These are phyloP conservation scores for Stenocarpella maydis DNA, from an alignment of 2,329 filamentous ascomycete genomes.

Conservation along the genomic window DNA sequence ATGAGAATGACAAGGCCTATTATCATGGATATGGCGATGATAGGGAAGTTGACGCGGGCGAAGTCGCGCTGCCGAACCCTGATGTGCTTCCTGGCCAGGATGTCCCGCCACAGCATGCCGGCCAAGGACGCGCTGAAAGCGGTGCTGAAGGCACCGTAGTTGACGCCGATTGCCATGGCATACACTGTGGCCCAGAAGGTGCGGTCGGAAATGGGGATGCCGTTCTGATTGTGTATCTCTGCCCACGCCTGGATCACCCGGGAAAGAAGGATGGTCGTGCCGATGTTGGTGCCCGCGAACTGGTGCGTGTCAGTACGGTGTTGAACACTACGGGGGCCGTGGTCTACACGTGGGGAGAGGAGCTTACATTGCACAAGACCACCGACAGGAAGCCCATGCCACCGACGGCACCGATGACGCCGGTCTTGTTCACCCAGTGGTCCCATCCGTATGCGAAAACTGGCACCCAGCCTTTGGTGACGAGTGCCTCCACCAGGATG, in stretches of 20 bases:
- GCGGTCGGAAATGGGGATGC: slow-evolving; percentile 63
- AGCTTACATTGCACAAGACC: slow-evolving; percentile 74
- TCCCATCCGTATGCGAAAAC: slow-evolving; percentile 80
- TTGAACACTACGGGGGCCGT: not conserved
- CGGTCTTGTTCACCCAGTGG: slow-evolving; percentile 75
- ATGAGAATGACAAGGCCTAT: slow-evolving; percentile 69
- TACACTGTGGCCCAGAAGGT: slow-evolving; percentile 80
- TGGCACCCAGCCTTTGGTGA: slow-evolving; percentile 77
- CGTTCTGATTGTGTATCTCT: slow-evolving; percentile 59
- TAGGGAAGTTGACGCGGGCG: slow-evolving; percentile 73
- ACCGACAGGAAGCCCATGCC: slow-evolving; percentile 79
- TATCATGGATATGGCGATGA: slow-evolving; percentile 74
- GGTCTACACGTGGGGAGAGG: not conserved
- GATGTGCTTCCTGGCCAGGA: slow-evolving; percentile 73
- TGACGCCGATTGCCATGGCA: slow-evolving; percentile 77
- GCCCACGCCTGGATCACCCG: slow-evolving; percentile 76
- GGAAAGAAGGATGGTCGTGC: slow-evolving; percentile 76
- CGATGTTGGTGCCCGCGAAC: slow-evolving; percentile 82
- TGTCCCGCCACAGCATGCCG: slow-evolving; percentile 77
- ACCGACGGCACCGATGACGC: slow-evolving; percentile 72
- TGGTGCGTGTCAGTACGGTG: slow-evolving; percentile 44
- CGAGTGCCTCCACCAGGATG: slow-evolving; percentile 74
- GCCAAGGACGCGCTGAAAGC: slow-evolving; percentile 77
- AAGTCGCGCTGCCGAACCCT: slow-evolving; percentile 70
- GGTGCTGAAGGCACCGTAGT: slow-evolving; percentile 77